Percentiles rank a stretch among this genome's conserved stretches.
phyloP scores from a whole-genome alignment of 2,329 filamentous ascomycete species.

The Ophiostoma piceae region DNA sequence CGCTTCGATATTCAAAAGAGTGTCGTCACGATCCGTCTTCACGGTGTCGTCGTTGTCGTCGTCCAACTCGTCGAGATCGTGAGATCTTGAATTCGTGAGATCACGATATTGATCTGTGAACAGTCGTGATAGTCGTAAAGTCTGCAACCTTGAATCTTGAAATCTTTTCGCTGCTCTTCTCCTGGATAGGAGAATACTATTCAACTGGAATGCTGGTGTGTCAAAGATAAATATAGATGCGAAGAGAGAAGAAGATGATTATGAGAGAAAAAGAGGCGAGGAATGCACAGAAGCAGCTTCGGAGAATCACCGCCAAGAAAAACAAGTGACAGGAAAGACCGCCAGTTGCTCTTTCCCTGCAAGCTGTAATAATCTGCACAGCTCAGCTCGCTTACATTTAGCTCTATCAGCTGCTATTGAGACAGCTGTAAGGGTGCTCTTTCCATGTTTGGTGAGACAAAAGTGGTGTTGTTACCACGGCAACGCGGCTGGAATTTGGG shows the following conservation, averaged over 20 bases:
- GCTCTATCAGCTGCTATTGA: not conserved
- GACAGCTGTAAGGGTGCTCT: slow-evolving; percentile 6
- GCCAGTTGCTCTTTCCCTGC: not conserved
- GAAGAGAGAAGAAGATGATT: not conserved
- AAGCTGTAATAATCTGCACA: not conserved
- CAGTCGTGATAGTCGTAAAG: not conserved
- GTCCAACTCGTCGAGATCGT: not conserved
- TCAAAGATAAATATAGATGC: slow-evolving; percentile 2
- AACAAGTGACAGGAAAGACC: slow-evolving; percentile 1
- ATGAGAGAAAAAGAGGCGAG: not conserved
- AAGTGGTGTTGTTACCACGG: slow-evolving; percentile 18
- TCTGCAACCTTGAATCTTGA: not conserved
- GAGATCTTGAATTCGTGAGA: slow-evolving; percentile 5
- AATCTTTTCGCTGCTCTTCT: not conserved
- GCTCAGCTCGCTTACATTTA: slow-evolving; percentile 4
- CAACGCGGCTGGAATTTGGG: slow-evolving; percentile 17
- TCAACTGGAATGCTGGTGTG: not conserved
- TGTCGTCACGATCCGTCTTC: not conserved
- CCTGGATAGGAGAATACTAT: not conserved
- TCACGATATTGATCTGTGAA: not conserved
- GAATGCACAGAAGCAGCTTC: not conserved
- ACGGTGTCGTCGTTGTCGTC: not conserved
- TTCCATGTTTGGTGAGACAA: slow-evolving; percentile 18
- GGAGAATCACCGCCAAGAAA: not conserved
- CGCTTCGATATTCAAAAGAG: not conserved